phyloP scores from a whole-genome alignment of 768 basidiomycete species.

The Panaeolus cyanescens region DNA sequence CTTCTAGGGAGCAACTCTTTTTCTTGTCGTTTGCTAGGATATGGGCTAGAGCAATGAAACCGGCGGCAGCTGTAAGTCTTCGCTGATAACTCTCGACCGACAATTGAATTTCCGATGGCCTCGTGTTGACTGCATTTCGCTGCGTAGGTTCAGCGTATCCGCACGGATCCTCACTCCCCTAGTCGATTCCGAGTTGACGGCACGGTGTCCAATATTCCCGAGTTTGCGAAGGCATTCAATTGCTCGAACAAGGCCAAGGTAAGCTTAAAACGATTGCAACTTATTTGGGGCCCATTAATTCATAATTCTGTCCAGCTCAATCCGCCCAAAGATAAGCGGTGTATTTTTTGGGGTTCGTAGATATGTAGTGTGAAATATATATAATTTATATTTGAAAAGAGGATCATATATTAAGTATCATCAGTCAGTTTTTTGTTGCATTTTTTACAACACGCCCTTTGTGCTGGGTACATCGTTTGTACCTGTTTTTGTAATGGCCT shows the following conservation, averaged over 20 bases:
- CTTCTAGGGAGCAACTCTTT: conserved; percentile 83
- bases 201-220: conserved; percentile 83
- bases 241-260: conserved; percentile 80
- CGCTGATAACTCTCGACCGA: neutral
- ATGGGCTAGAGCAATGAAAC: conserved; percentile 85
- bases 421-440: neutral
- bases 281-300: neutral
- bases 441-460: conserved; percentile 79
- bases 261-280: conserved; percentile 19
- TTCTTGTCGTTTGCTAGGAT: conserved; percentile 88
- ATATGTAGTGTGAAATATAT: conserved; percentile 11
- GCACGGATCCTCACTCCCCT: conserved; percentile 90
- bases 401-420: conserved; percentile 5
- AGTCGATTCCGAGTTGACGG: conserved; percentile 80
- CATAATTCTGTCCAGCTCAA: conserved; percentile 55
- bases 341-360: conserved; percentile 73
- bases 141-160: conserved; percentile 68
- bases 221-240: conserved; percentile 86
- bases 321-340: conserved; percentile 77
- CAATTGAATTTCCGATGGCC: neutral
- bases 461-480: conserved; percentile 93
- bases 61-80: conserved; percentile 67
- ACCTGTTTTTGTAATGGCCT: conserved; percentile 92
- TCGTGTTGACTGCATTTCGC: neutral
- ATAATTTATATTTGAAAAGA: conserved; percentile 7